Base-by-base conservation (phyloP, 2,329 filamentous ascomycete species). In the Cordyceps pruinosa region DNA sequence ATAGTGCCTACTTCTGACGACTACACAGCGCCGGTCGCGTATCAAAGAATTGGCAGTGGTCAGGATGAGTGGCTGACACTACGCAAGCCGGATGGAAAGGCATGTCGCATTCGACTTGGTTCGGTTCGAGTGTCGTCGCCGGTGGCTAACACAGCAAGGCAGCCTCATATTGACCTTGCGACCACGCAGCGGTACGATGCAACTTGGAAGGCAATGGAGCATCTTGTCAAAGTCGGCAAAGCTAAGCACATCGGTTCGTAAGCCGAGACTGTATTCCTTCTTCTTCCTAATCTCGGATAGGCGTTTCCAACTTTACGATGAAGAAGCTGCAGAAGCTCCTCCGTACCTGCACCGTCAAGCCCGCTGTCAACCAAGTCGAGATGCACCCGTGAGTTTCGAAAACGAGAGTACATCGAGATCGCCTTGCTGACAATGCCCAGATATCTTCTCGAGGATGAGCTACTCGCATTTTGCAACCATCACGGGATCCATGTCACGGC, bases 291-390 rank as follows among this genome's bases (percentile, higher is more conserved):
- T n/a, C n/a, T n/a, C n/a, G n/a, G n/a, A n/a, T n/a, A n/a, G 61
- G 61, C 1, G 58, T 62, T 28, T 61, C 59, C 42, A 62, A 62
- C 30, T 62, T 62, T 42, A 42, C 28, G 17, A 51, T 58, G 9
- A n/a, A 35, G 4, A 59, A 61, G 25, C 8, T 62, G 7, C 48
- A 58, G 19, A 58, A 48, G 12, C 30, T 62, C 7, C 58, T 62
- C 2, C 8, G 37, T 15, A 54, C 41, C 1, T 51, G 56, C 13
- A 59, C 41, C 2, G 57, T 62, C 32, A 58, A 47, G 37, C 61
- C 61, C 8, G 47, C 58, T 1, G 54, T 44, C 6, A 60, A 60
- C 32, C 61, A 62, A 54, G 49, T 62, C 6, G 61, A 62, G 26
- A 28, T 61, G 37, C 61, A 62, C 47, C 61, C 61, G 17, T 57